phyloP scores from a whole-genome alignment of 2,329 filamentous ascomycete genomes.

The Scedosporium aurantiacum region DNA sequence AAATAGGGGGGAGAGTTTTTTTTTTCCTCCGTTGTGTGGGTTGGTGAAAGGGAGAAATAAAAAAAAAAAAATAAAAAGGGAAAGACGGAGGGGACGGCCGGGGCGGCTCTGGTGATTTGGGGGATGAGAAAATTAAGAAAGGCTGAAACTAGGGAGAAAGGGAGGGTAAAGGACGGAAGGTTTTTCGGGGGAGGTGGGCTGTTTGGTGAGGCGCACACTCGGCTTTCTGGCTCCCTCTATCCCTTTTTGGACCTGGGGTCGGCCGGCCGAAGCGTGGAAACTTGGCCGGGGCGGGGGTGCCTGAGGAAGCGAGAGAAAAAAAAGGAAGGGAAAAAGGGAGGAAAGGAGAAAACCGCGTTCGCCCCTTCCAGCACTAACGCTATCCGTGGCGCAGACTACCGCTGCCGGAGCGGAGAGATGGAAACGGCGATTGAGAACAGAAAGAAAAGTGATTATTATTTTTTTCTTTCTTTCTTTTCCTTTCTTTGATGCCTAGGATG shows the following conservation, averaged over 20 bases:
- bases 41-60: not conserved
- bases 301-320: not conserved
- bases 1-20: constrained; percentile 1
- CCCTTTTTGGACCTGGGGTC: constrained; percentile 4
- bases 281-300: constrained; percentile 4
- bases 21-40: not conserved
- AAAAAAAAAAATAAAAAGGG: not conserved
- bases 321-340: not conserved
- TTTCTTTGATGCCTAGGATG: no score
- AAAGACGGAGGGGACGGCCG: not conserved
- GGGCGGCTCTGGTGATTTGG: not conserved
- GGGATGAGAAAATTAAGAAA: not conserved
- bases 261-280: constrained; percentile 4
- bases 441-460: not conserved
- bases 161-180: constrained; percentile 1
- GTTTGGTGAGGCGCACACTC: constrained; percentile 1
- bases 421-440: not conserved
- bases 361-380: not conserved
- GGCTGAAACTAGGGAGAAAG: constrained; percentile 3
- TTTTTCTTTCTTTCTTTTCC: no score
- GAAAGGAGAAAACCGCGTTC: not conserved
- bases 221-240: constrained; percentile 4
- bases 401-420: not conserved
- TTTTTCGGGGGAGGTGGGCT: constrained; percentile 6
- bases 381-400: not conserved